Percentiles rank a stretch among this genome's conserved stretches.
Evolutionary conservation across 2,329 filamentous ascomycete genomes (phyloP).

Genomic region (Trichoderma citrinoviride): DNA sequence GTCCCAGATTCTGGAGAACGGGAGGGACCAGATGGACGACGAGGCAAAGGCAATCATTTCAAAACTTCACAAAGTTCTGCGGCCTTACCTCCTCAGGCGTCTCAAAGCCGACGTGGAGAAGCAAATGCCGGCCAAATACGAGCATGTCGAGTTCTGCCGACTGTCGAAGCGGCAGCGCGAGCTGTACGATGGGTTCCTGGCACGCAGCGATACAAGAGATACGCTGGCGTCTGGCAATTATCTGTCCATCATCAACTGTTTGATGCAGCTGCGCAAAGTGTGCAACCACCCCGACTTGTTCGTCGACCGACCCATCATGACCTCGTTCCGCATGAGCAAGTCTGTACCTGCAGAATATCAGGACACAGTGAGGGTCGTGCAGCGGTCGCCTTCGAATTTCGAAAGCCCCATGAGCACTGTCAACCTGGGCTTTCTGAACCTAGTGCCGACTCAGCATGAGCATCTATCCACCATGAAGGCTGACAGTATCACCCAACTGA

Average conservation of each 20-base stretch:
- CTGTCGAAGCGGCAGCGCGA: constrained; percentile 93
- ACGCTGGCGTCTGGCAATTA: constrained; percentile 92
- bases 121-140: constrained; percentile 97
- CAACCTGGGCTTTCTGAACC: constrained; percentile 73
- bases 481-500: constrained; percentile 61
- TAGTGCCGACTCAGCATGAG: constrained; percentile 72
- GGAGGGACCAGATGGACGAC: constrained; percentile 88
- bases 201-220: constrained; percentile 81
- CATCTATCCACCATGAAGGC: constrained; percentile 54
- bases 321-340: constrained; percentile 86
- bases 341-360: constrained; percentile 75
- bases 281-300: constrained; percentile 98
- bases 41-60: constrained; percentile 88
- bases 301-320: constrained; percentile 92
- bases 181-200: constrained; percentile 94
- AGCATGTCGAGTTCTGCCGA: constrained; percentile 93
- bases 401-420: constrained; percentile 61
- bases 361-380: constrained; percentile 67
- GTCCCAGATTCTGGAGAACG: constrained; percentile 93
- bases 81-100: constrained; percentile 85
- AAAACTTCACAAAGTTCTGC: constrained; percentile 89
- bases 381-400: constrained; percentile 58
- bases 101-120: constrained; percentile 97
- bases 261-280: constrained; percentile 96
- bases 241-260: constrained; percentile 94